These are phyloP conservation scores for Medicago truncatula DNA, from an alignment of 306 rosid species.

Conservation along the genomic window MtrunA17r5.0-ANR NC_053047.1:42680501-42681000, in stretches of 20 bases:
- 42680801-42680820: background rate
- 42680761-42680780: background rate
- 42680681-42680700: background rate
- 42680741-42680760: background rate
- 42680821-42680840: background rate
- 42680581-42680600: too few relatives aligned
- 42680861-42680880: background rate
- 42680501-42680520: too few relatives aligned
- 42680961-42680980: constrained; percentile 1
- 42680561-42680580: too few relatives aligned
- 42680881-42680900: background rate
- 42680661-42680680: too few relatives aligned
- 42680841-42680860: background rate
- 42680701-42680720: background rate
- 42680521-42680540: too few relatives aligned
- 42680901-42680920: background rate
- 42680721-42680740: background rate
- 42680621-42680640: too few relatives aligned
- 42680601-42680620: too few relatives aligned
- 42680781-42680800: background rate
- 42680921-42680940: background rate
- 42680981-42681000: background rate
- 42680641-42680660: too few relatives aligned
- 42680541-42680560: too few relatives aligned
- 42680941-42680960: background rate